Base-by-base conservation (phyloP, 305 asterid genomes). In the Fraxinus floribunda region DNA sequence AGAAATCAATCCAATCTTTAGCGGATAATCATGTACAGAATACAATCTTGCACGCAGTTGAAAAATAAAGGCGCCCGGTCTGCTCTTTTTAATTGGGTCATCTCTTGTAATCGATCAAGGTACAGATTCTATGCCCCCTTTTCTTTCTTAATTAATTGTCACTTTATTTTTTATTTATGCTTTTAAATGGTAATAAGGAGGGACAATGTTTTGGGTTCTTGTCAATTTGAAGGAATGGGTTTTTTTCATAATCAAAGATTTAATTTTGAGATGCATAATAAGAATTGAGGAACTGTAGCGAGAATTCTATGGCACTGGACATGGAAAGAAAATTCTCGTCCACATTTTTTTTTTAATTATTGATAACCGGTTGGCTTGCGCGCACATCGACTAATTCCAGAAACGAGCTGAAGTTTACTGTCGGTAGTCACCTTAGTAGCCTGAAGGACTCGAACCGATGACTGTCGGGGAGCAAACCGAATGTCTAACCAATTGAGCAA, bases 11-110 rank as follows among this genome's bases (percentile, higher is more conserved):
- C 55, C 60, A 72, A 22, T 46, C 49, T 81, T 64, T n/a, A 20
- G 30, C 5, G 18, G 79, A 80, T 70, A 80, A 83, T 78, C 84
- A 93, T 93, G 95, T 44, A 71, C 75, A 82, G 82, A 30, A 81
- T 89, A 57, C 78, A 84, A 82, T 86, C 88, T 76, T 84, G 86
- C 77, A 84, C 82, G 76, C 89, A 86, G 52, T 80, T 91, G 83
- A 87, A 77, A 75, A 86, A 62, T 76, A 88, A 78, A 85, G 80
- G 85, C 79, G 13, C 84, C 18, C 90, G 77, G 41, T 78, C 41
- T n/a, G 84, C 83, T 79, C 38, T 84, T 22, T 60, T 46, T 30
- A 74, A 55, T 66, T 89, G 85, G 79, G 49, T 88, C 80, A 77
- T 18, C 66, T 68, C 88, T 16, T 79, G 74, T 66, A 83, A 18